Evolutionary conservation across 1,284 basidiomycete genomes (phyloP).

Genomic region (Termitomyces sp.): DNA sequence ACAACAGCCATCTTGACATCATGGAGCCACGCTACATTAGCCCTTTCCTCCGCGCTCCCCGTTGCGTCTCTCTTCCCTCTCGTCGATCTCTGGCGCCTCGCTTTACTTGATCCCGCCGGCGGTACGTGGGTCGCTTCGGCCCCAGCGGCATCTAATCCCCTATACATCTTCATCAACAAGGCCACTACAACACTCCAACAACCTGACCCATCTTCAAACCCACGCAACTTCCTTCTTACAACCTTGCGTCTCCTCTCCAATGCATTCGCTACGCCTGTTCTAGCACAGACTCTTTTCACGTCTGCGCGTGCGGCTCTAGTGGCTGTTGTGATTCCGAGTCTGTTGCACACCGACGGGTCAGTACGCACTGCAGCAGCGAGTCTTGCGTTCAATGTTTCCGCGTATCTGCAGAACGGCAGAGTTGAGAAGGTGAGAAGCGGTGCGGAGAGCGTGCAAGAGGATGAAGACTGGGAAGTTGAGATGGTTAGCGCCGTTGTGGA

Average conservation of each 20-base stretch:
- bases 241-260: constrained; percentile 74
- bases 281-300: constrained; percentile 50
- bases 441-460: constrained; percentile 34
- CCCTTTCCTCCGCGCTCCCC: constrained; percentile 45
- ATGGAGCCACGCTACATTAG: constrained; percentile 46
- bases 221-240: constrained; percentile 62
- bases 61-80: constrained; percentile 71
- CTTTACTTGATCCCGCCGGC: constrained; percentile 58
- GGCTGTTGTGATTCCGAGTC: constrained; percentile 53
- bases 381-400: constrained; percentile 72
- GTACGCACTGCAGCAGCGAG: constrained; percentile 81
- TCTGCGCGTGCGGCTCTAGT: constrained; percentile 35
- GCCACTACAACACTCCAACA: constrained; percentile 29
- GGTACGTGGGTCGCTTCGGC: constrained; percentile 44
- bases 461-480: constrained; percentile 83
- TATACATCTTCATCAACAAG: constrained; percentile 41
- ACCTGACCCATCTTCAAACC: constrained; percentile 23
- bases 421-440: constrained; percentile 39
- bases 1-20: constrained; percentile 29
- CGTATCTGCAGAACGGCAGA: constrained; percentile 55
- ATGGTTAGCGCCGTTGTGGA: constrained; percentile 75
- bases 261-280: constrained; percentile 49
- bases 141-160: constrained; percentile 28
- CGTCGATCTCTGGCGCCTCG: constrained; percentile 81
- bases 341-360: constrained; percentile 62